Base-by-base conservation (phyloP, 129 eudicot species). In the Lactuca saligna region DNA sequence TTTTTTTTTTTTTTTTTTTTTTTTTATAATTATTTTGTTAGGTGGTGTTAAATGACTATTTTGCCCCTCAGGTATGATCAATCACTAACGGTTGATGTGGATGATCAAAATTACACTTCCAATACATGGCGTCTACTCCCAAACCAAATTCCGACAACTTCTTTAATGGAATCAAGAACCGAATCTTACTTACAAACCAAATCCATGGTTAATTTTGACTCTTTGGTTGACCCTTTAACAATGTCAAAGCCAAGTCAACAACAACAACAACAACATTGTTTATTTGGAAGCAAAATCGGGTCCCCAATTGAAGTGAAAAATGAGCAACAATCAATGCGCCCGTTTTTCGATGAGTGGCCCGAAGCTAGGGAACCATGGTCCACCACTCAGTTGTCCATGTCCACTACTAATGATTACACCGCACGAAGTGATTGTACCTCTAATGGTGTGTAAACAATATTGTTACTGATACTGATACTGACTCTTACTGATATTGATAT, bases 341-440 rank as follows among this genome's bases (percentile, higher is more conserved):
- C 87, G 20, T 90, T 90, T 80, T 87, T 84, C 32, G 86, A 88
- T 11, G 91, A 90, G 80, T 82, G 91, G 97, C 94, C 97, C 7
- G 82, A 81, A 53, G 70, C 79, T 35, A 82, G 86, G 63, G 97
- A 82, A 73, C 75, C 90, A 12, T 90, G 97, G 97, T 78, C 94
- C 7, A 82, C 94, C 3, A 90, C 97, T 15, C 97, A 82, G 83
- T 76, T 90, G 49, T 90, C 97, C 25, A 90, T 90, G 72, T 84
- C 97, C 7, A 83, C 78, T 41, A 65, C 79, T 29, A 77, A 89
- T 15, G 91, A 86, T 35, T 82, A 73, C 63, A 68, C 89, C 53
- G 39, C 82, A 7, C 66, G 87, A 69, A 78, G 76, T 10, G 80
- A 64, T 42, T 79, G 84, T 62, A 70, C 87, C 78, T 74, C 81